phyloP scores from a whole-genome alignment of 768 basidiomycete genomes.

The Amanita muscaria region DNA sequence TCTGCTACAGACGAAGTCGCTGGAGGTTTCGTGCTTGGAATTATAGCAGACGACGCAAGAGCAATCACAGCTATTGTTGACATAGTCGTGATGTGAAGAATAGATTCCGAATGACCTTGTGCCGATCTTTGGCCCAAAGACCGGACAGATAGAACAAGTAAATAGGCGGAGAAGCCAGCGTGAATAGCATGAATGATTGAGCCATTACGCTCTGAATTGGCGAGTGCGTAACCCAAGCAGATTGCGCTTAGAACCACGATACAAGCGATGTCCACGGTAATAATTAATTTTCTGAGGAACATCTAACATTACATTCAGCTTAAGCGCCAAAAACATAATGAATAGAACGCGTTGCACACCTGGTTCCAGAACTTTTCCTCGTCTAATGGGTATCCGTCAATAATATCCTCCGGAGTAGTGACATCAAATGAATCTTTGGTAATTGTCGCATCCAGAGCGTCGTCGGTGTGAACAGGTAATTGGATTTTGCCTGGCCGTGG shows the following conservation, averaged over 20 bases:
- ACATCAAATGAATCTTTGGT: conserved; percentile 57
- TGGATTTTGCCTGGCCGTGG: conserved; percentile 42
- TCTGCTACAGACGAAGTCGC: conserved; percentile 18
- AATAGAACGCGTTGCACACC: conserved; percentile 22
- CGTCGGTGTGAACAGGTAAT: conserved; percentile 32
- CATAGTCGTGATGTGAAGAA: conserved; percentile 54
- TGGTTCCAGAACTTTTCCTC: conserved; percentile 52
- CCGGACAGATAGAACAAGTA: conserved; percentile 39
- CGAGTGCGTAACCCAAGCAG: conserved; percentile 46
- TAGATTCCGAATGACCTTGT: conserved; percentile 36
- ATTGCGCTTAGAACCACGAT: conserved; percentile 44
- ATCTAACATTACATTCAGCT: conserved; percentile 30
- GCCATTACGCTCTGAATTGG: conserved; percentile 21
- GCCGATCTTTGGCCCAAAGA: conserved; percentile 40
- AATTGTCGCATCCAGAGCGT: conserved; percentile 50
- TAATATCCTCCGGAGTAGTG: conserved; percentile 57
- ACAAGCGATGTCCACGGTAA: conserved; percentile 32
- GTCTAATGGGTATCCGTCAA: conserved; percentile 60
- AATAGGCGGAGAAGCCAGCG: conserved; percentile 49
- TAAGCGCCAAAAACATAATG: background rate
- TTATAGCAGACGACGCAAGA: conserved; percentile 41
- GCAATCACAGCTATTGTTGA: conserved; percentile 39
- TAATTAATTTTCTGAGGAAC: conserved; percentile 46
- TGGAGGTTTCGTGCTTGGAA: conserved; percentile 39
- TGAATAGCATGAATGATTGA: conserved; percentile 36